A percentile compares a stretch with the other conserved stretches of the same genome.
Conservation (phyloP, 169 alveolate species). For the Plasmodium yoelii region DNA sequence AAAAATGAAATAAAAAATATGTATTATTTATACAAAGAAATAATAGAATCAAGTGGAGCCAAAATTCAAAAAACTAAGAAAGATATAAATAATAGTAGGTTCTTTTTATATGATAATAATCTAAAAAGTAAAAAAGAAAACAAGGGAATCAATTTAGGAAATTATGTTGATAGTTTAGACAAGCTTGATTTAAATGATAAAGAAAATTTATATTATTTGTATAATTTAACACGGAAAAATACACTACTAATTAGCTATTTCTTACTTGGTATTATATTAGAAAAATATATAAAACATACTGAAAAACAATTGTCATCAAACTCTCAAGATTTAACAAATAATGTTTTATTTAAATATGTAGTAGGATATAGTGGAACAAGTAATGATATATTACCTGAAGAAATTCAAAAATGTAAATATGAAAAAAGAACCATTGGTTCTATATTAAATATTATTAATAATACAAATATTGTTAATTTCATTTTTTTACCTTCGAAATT, state of each 20-base stretch:
- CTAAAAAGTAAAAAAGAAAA: slow-evolving; percentile 36
- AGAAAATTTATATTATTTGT: slow-evolving; percentile 83
- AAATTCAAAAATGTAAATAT: slow-evolving; percentile 90
- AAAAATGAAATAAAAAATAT: slow-evolving; percentile 45
- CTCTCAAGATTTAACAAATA: slow-evolving; percentile 93
- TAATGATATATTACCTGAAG: slow-evolving; percentile 92
- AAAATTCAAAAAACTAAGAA: slow-evolving; percentile 77
- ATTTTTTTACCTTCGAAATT: slow-evolving; percentile 72
- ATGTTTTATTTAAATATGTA: slow-evolving; percentile 89
- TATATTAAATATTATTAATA: slow-evolving; percentile 85
- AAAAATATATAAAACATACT: slow-evolving; percentile 89
- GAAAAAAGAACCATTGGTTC: slow-evolving; percentile 92
- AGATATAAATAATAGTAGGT: slow-evolving; percentile 69
- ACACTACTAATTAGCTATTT: slow-evolving; percentile 87
- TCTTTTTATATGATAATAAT: slow-evolving; percentile 51
- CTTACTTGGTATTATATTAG: slow-evolving; percentile 87
- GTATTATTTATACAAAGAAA: slow-evolving; percentile 68
- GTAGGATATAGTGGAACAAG: slow-evolving; percentile 96
- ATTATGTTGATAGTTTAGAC: slow-evolving; percentile 79
- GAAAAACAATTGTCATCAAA: slow-evolving; percentile 89
- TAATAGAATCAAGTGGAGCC: slow-evolving; percentile 72
- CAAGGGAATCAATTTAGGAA: slow-evolving; percentile 21
- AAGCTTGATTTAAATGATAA: slow-evolving; percentile 86
- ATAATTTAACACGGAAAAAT: slow-evolving; percentile 79
- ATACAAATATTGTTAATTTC: slow-evolving; percentile 66